A percentile compares a stretch with the other conserved stretches of the same genome.
phyloP scores from a whole-genome alignment of 202 grass and related monocot species.

The Cymbopogon flexuosus region DNA sequence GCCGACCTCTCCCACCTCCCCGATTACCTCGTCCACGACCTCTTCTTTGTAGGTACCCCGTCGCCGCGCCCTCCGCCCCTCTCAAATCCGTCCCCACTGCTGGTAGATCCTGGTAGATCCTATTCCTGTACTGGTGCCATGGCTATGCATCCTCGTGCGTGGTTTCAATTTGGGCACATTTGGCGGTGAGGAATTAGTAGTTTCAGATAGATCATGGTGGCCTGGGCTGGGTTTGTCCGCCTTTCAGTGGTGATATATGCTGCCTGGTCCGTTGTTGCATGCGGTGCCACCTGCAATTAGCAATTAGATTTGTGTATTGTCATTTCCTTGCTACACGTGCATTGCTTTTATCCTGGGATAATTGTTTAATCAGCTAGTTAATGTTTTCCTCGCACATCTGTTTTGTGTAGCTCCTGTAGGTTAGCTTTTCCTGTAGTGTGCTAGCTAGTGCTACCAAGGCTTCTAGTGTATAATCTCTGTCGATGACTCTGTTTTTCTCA shows the following conservation, averaged over 20 bases:
- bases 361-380: no score
- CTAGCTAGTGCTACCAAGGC: no score
- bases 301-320: no score
- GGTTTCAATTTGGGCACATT: not conserved
- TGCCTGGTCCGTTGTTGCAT: not conserved
- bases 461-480: no score
- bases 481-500: no score
- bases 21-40: slow-evolving; percentile 80
- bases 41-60: slow-evolving; percentile 52
- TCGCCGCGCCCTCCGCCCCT: not conserved
- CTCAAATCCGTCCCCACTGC: not conserved
- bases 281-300: not conserved
- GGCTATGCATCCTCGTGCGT: not conserved
- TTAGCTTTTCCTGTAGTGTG: no score
- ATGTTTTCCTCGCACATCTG: no score
- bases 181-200: not conserved
- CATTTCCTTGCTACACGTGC: no score
- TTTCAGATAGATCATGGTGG: not conserved
- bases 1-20: slow-evolving; percentile 65
- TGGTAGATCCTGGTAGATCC: not conserved
- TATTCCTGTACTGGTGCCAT: not conserved
- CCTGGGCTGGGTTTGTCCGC: not conserved
- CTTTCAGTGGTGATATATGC: not conserved
- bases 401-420: no score
- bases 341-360: no score